Evolutionary conservation across 2,329 filamentous ascomycete genomes (phyloP).

Genomic region (Cladosporium austrohemisphaericum): DNA sequence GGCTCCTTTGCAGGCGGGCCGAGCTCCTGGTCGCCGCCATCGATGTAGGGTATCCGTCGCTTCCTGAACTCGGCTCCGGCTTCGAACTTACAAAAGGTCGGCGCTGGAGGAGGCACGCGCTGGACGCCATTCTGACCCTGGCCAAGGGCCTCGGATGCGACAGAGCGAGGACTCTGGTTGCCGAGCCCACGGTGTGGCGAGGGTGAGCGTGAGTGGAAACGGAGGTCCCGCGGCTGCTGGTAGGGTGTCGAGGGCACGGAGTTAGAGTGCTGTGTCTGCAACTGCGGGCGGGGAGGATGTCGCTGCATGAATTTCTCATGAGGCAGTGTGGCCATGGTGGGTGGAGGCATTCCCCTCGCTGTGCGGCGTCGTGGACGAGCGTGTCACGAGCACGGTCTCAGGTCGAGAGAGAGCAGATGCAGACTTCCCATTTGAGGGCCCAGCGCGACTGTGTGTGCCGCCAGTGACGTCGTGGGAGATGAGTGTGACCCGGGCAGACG

Average conservation of each 20-base stretch:
- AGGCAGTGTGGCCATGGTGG: slow-evolving; percentile 16
- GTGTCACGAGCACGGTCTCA: slow-evolving; percentile 31
- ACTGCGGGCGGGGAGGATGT: slow-evolving; percentile 26
- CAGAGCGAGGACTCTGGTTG: slow-evolving; percentile 83
- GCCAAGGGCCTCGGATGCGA: slow-evolving; percentile 82
- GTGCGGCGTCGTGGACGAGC: slow-evolving; percentile 11
- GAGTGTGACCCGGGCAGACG: neutral
- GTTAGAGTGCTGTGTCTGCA: slow-evolving; percentile 63
- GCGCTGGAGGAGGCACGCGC: slow-evolving; percentile 32
- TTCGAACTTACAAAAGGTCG: slow-evolving; percentile 77
- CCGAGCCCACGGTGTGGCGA: slow-evolving; percentile 70
- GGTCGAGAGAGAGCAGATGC: slow-evolving; percentile 19
- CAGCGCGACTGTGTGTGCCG: slow-evolving; percentile 16
- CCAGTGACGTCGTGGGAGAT: slow-evolving; percentile 14
- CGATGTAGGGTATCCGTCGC: slow-evolving; percentile 81
- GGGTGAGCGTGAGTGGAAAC: slow-evolving; percentile 72
- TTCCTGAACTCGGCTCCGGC: slow-evolving; percentile 76
- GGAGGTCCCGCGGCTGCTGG: slow-evolving; percentile 79
- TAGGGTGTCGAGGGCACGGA: slow-evolving; percentile 93
- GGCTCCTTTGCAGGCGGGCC: slow-evolving; percentile 65
- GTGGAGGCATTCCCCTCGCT: slow-evolving; percentile 6
- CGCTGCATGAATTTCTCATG: slow-evolving; percentile 21
- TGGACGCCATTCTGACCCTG: slow-evolving; percentile 59
- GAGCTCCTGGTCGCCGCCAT: slow-evolving; percentile 73
- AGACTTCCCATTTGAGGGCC: slow-evolving; percentile 26